These are phyloP conservation scores for Paecilomyces niveus DNA, from an alignment of 2,329 filamentous ascomycete genomes.

Conservation along the genomic window DNA sequence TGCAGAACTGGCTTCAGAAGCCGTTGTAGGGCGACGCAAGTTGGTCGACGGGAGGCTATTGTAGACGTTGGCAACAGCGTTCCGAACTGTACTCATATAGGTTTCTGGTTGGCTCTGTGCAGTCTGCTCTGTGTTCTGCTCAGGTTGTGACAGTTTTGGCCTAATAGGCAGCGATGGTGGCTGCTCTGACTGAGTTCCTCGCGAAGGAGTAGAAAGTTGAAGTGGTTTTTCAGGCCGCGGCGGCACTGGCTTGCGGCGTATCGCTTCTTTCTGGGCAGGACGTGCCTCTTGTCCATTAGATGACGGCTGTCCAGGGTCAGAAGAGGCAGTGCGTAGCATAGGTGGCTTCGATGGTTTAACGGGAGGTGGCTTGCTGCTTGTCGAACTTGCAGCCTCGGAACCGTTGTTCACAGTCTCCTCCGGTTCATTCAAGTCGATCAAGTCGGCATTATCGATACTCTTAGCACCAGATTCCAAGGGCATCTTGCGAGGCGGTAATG, in stretches of 20 bases:
- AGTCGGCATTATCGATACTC: slow-evolving; percentile 22
- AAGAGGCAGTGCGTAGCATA: slow-evolving; percentile 29
- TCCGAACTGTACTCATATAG: slow-evolving; percentile 10
- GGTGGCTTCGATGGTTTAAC: slow-evolving; percentile 39
- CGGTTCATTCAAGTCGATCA: slow-evolving; percentile 35
- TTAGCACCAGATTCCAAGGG: slow-evolving; percentile 14
- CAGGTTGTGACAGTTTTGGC: slow-evolving; percentile 5
- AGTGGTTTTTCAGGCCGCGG: slow-evolving; percentile 31
- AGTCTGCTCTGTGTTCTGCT: not conserved
- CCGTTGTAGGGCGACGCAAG: not conserved
- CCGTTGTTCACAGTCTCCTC: slow-evolving; percentile 13
- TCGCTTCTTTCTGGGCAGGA: slow-evolving; percentile 12
- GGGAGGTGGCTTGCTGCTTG: slow-evolving; percentile 25
- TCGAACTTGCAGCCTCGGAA: slow-evolving; percentile 10
- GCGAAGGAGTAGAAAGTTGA: slow-evolving; percentile 14
- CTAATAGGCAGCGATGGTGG: slow-evolving; percentile 20
- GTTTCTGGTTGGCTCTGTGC: slow-evolving; percentile 1
- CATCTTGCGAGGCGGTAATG: slow-evolving; percentile 32
- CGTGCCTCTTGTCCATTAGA: slow-evolving; percentile 1
- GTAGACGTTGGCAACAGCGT: slow-evolving; percentile 11
- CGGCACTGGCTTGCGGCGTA: slow-evolving; percentile 28
- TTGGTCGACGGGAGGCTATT: slow-evolving; percentile 11
- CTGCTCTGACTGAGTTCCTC: slow-evolving; percentile 12
- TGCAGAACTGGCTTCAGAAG: slow-evolving; percentile 4
- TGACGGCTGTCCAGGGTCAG: slow-evolving; percentile 10